Base-by-base conservation (phyloP, 768 basidiomycete species). In the Lentinula guzmanii region DNA sequence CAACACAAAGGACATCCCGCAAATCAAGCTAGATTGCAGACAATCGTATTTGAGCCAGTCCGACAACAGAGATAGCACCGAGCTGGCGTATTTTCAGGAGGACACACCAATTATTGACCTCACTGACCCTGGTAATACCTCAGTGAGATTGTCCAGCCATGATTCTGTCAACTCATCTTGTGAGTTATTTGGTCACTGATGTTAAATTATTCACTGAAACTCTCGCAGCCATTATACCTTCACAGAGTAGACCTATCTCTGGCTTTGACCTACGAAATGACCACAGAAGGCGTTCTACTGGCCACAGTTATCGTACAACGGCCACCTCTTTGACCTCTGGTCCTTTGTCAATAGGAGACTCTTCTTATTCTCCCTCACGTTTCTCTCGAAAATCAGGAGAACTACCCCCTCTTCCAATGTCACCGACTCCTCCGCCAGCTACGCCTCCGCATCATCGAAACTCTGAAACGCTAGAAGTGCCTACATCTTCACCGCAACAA, bases 1-100 rank as follows among this genome's bases (percentile, higher is more conserved):
- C 52, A 72, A 67, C 37, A 68, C 74, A 48, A 76, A 77, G 59
- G 77, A 77, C 42, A 58, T 58, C 42, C 39, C 52, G 52, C 43
- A 52, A 51, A 53, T 58, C 34, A 57, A 62, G 39, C 28, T 51
- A 45, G 66, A 60, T 67, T 60, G 61, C 63, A 51, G 67, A 65
- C 46, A 65, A 62, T 58, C 67, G 66, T 28, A 58, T 66, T 11
- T 65, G 65, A 45, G 61, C 64, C 33, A 57, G 66, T 16, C 37
- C n/a, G 53, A 54, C 34, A 56, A 66, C 73, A 37, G 69, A 16
- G 33, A 46, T 31, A 41, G 51, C 35, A 58, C 21, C 2, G 56
- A 58, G 48, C 56, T 62, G n/a, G 55, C 56, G 2, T 62, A 57
- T 52, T 54, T 56, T 21, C 31, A 41, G 31, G 35, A 52, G 15